phyloP scores from a whole-genome alignment of 2,329 filamentous ascomycete genomes.

The Alternaria sp. region DNA sequence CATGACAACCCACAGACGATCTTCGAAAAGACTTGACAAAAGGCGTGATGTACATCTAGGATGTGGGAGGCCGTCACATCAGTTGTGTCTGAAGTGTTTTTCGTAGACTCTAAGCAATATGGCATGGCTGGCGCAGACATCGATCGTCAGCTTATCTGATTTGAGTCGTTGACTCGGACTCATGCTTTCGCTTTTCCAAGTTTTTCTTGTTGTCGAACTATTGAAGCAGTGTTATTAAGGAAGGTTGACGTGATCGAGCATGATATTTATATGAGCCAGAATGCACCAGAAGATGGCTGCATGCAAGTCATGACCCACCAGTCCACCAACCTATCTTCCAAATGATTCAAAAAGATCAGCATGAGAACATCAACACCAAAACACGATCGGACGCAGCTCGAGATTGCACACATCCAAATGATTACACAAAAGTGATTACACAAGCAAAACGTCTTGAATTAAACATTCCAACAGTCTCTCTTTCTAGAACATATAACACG shows the following conservation, averaged over 20 bases:
- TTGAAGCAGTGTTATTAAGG: background rate
- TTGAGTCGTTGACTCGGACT: background rate
- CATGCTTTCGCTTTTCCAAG: no score
- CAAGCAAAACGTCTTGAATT: conserved; percentile 1
- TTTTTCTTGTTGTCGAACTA: no score
- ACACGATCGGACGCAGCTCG: background rate
- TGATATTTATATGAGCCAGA: background rate
- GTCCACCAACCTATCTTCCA: background rate
- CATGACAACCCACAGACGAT: no score
- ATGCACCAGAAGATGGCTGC: background rate
- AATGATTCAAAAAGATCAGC: background rate
- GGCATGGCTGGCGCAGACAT: background rate
- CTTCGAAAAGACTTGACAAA: no score
- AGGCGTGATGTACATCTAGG: background rate
- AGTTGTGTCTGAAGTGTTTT: background rate
- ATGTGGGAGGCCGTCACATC: background rate
- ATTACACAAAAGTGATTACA: background rate
- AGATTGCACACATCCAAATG: background rate
- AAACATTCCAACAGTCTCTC: background rate
- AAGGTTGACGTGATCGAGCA: fast-evolving
- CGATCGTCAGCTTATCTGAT: fast-evolving
- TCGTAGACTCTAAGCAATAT: background rate
- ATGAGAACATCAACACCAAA: background rate
- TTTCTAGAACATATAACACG: background rate
- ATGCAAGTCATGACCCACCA: background rate